A percentile compares a stretch with the other conserved stretches of the same genome.
These are phyloP conservation scores for Gaultheria prostrata DNA, from an alignment of 148 eudicot species.

Conservation along the genomic window DNA sequence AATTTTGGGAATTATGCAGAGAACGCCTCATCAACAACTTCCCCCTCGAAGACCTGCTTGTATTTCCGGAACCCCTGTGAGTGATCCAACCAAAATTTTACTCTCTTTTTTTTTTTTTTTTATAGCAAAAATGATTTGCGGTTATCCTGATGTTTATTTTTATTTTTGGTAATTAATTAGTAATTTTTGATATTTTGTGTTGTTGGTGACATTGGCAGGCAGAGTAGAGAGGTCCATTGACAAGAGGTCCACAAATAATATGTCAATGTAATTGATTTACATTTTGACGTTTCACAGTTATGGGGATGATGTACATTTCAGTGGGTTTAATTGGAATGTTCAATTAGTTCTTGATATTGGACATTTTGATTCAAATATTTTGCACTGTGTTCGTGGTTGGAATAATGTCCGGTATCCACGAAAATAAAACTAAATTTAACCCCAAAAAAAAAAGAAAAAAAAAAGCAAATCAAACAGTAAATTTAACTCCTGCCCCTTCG, in stretches of 20 bases:
- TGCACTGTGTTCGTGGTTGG: not conserved
- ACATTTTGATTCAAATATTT: not conserved
- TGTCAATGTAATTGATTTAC: not conserved
- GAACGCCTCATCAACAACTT: conserved; percentile 78
- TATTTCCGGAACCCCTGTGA: conserved; percentile 48
- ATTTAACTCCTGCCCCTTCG: not conserved
- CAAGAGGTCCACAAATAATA: not conserved
- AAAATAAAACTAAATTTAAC: not conserved
- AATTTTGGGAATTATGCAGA: conserved; percentile 34
- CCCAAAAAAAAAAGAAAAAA: not conserved
- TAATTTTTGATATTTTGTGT: not conserved
- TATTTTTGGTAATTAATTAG: not conserved
- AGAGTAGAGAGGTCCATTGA: conserved; percentile 8
- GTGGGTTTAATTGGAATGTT: conserved; percentile 2
- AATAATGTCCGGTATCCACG: not conserved
- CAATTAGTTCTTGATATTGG: not conserved
- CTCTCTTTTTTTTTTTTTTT: not conserved
- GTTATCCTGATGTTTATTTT: not conserved
- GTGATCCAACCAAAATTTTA: not conserved
- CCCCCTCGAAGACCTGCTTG: conserved; percentile 71
- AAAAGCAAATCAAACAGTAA: not conserved
- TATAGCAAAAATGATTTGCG: not conserved
- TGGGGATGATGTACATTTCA: conserved; percentile 4
- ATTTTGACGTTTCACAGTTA: not conserved
- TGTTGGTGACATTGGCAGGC: not conserved